These are phyloP conservation scores for Annona squamosa DNA, from an alignment of 164 flowering plant genomes.

Conservation along the genomic window DNA sequence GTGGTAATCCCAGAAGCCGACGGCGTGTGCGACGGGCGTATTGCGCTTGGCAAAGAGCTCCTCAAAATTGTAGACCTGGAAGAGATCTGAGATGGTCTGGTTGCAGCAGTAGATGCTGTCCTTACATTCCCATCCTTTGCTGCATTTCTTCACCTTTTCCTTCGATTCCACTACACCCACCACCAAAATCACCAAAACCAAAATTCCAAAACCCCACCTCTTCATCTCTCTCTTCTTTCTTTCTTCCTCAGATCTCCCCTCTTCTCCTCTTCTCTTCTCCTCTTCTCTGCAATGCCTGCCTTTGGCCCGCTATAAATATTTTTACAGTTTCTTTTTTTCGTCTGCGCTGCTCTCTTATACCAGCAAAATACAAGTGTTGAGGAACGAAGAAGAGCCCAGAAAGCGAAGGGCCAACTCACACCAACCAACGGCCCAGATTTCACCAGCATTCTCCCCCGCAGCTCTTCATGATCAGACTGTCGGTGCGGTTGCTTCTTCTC, in stretches of 20 bases:
- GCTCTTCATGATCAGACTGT: too few species aligned
- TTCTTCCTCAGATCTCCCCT: not conserved
- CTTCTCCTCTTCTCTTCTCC: not conserved
- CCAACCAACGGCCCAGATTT: not conserved
- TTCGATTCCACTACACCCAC: conserved; percentile 28
- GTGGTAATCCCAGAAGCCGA: conserved; percentile 76
- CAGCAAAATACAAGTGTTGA: not conserved
- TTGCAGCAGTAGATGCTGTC: conserved; percentile 62
- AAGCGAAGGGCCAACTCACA: not conserved
- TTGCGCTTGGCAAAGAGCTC: conserved; percentile 78
- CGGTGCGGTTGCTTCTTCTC: too few species aligned
- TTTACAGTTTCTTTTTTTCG: too few species aligned
- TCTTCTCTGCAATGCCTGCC: not conserved
- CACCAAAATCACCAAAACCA: conserved; percentile 2
- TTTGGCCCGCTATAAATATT: not conserved
- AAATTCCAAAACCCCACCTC: not conserved
- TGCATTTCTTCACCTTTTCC: conserved; percentile 45
- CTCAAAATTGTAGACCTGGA: conserved; percentile 75
- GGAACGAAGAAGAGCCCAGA: not conserved
- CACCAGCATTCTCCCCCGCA: not conserved
- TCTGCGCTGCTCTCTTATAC: too few species aligned
- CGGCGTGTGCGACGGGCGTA: conserved; percentile 76
- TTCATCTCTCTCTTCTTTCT: not conserved
- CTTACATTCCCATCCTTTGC: conserved; percentile 73
- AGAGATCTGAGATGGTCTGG: conserved; percentile 64